phyloP scores from a whole-genome alignment of 176 grass and related monocot genomes.

The Elymus sibiricus region DNA sequence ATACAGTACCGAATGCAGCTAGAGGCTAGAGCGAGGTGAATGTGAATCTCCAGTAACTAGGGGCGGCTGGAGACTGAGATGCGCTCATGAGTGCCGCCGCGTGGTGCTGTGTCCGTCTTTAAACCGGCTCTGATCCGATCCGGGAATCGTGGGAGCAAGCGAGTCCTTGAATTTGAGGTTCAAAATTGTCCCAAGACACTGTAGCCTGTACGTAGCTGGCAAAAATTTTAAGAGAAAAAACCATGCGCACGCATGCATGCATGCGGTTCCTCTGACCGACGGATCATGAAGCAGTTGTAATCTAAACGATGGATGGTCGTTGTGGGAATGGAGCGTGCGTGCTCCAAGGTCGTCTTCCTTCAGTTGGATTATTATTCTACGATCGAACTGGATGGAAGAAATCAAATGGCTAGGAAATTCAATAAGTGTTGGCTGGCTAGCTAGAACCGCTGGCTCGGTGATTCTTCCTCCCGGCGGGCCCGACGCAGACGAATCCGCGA shows the following conservation, averaged over 20 bases:
- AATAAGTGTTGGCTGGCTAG: too few relatives aligned
- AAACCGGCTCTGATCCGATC: background rate
- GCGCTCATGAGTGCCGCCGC: background rate
- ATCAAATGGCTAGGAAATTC: too few relatives aligned
- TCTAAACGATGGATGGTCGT: background rate
- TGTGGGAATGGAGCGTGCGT: too few relatives aligned
- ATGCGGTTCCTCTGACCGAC: background rate
- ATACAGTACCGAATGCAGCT: too few relatives aligned
- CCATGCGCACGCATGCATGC: background rate
- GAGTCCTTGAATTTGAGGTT: background rate
- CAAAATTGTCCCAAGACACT: background rate
- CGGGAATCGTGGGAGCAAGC: background rate
- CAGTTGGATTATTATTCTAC: too few relatives aligned
- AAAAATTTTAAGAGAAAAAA: background rate
- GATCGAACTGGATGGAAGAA: too few relatives aligned
- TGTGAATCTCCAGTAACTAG: background rate
- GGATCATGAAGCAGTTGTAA: background rate
- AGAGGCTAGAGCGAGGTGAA: background rate
- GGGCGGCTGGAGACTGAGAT: background rate
- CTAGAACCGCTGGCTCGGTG: background rate
- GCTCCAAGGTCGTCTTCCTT: too few relatives aligned
- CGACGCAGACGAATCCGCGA: background rate
- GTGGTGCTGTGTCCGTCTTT: background rate
- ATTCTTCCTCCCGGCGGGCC: too few relatives aligned
- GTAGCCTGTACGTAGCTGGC: background rate